Evolutionary conservation across 345 rosid species (phyloP).

Genomic region (Lepidium didymum): DNA sequence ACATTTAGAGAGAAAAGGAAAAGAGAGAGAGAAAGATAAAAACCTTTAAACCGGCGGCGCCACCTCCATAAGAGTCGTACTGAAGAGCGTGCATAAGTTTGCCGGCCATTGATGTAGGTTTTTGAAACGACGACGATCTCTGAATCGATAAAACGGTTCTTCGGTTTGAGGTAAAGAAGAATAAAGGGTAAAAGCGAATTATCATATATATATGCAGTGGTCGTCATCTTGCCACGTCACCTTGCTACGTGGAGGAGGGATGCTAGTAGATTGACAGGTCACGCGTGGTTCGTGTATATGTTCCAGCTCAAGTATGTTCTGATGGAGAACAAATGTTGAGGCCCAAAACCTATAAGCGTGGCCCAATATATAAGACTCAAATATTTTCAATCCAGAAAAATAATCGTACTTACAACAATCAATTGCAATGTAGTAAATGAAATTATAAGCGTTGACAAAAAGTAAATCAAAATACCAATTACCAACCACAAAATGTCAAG

Average conservation of each 20-base stretch:
- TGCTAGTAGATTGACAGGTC: too few relatives aligned
- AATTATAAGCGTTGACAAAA: not conserved
- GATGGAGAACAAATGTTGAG: not conserved
- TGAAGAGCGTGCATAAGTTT: slow-evolving; percentile 46
- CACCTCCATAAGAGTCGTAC: slow-evolving; percentile 41
- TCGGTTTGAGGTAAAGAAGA: not conserved
- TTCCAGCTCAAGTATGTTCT: too few relatives aligned
- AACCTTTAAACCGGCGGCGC: slow-evolving; percentile 38
- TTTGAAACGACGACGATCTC: not conserved
- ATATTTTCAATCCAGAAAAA: not conserved
- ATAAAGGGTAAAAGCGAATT: not conserved
- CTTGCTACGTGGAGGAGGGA: not conserved
- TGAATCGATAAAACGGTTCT: not conserved
- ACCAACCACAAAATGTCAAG: slow-evolving; percentile 7
- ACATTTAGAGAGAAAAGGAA: too few relatives aligned
- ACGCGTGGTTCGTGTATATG: too few relatives aligned
- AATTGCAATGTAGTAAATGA: slow-evolving; percentile 2
- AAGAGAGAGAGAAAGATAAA: too few relatives aligned
- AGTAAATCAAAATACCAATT: not conserved
- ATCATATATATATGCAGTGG: not conserved
- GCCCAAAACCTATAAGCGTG: not conserved
- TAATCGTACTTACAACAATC: not conserved
- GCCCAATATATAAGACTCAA: not conserved
- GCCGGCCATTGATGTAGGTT: slow-evolving; percentile 23
- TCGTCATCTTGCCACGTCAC: not conserved